Evolutionary conservation across 768 basidiomycete species (phyloP), one percentile per base, ranked within the genome.

Genomic region (Russula sp.): DNA sequence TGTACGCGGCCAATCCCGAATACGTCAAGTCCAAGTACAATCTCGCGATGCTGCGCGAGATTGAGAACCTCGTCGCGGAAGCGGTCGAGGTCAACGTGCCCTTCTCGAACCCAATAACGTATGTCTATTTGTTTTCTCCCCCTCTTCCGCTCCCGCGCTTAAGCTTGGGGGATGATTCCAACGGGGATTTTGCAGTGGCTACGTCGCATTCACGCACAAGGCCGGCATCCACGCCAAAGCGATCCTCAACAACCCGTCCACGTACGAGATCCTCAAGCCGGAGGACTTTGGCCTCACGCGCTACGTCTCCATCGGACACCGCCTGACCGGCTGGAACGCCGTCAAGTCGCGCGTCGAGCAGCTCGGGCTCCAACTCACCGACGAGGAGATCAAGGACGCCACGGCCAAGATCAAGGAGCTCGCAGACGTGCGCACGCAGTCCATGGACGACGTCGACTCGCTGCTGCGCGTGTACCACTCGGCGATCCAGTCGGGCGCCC

Each of bases 11-110:
- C 72, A 87, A 98, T 78, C 96, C 96, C 31, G 97, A 98, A 73
- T 98, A 98, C 74, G 96, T 98, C 86, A 98, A 98, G 84, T 76
- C 83, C 84, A 99, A 99, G 87, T 99, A 98, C 82, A 97, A 98
- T 77, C 85, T 98, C 49, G 77, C 84, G 64, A 95, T 96, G 91
- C 88, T 99, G 59, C 91, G 97, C 70, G 97, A 98, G 76, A 91
- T 99, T 69, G 97, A 99, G 78, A 98, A 98, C 78, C 80, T 98
- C 71, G 95, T 99, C 65, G 97, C 97, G 44, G 95, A 98, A 77
- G 97, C 96, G 55, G 97, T 99, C 64, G 94, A 98, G 75, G 94
- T 98, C 74, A 91, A 93, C 67, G 85, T 99, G 49, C 97, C 97
- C 22, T 99, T 98, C 81, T 91, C 89, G 85, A 96, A 96, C 77